Conservation (phyloP, 352 stramenopile genomes). For the Pythium dissotocum region DNA sequence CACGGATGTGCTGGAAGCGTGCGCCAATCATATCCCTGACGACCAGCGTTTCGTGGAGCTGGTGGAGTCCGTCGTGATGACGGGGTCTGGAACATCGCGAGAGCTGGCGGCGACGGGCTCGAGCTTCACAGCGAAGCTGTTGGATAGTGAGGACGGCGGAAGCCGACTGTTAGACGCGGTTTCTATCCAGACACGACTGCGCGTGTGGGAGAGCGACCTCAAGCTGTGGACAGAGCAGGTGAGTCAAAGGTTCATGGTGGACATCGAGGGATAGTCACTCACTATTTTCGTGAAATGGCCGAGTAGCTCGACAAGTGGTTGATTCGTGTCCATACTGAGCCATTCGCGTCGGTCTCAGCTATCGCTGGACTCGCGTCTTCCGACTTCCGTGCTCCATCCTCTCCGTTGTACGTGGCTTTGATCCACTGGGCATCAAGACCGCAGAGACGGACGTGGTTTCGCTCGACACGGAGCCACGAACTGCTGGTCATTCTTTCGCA, state of each 20-base stretch:
- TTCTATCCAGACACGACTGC: constrained; percentile 2
- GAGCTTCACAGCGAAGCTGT: neutral
- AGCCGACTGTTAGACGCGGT: constrained; percentile 12
- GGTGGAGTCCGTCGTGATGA: constrained; percentile 1
- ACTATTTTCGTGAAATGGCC: neutral
- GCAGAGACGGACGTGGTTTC: constrained; percentile 7
- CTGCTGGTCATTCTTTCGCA: constrained; percentile 1
- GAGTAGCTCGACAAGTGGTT: constrained; percentile 23
- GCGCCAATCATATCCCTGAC: neutral
- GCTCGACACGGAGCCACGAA: constrained; percentile 2
- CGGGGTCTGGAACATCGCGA: neutral
- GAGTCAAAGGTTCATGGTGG: neutral
- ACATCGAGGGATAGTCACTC: neutral
- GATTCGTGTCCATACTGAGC: constrained; percentile 12
- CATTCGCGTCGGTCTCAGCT: constrained; percentile 5
- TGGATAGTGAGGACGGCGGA: neutral
- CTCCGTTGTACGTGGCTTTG: constrained; percentile 20
- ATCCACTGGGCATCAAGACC: constrained; percentile 7
- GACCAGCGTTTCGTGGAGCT: constrained; percentile 15
- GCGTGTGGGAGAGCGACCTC: constrained; percentile 20
- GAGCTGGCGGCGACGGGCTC: neutral
- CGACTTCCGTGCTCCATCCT: neutral
- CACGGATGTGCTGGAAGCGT: constrained; percentile 16
- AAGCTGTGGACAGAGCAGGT: constrained; percentile 19
- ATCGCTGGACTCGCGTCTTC: neutral